Evolutionary conservation across 2,329 filamentous ascomycete species (phyloP).

Genomic region (Penicillium sp.): DNA sequence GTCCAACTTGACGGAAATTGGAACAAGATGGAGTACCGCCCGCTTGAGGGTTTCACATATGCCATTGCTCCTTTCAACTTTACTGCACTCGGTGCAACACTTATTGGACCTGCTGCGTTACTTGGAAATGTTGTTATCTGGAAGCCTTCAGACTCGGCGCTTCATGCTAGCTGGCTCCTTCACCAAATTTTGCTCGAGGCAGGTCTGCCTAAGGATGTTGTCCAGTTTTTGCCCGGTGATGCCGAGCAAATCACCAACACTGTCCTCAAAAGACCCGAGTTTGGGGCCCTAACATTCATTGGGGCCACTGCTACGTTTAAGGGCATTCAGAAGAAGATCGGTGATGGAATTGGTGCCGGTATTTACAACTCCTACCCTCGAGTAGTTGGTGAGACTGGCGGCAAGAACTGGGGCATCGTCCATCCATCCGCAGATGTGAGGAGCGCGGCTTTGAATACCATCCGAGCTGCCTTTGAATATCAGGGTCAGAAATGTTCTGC

Average conservation of each 20-base stretch:
- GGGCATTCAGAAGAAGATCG: conserved; percentile 78
- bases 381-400: conserved; percentile 82
- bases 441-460: conserved; percentile 74
- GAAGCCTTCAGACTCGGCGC: conserved; percentile 84
- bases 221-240: conserved; percentile 87
- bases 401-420: conserved; percentile 85
- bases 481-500: conserved; percentile 88
- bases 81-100: conserved; percentile 83
- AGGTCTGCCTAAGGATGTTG: conserved; percentile 78
- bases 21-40: conserved; percentile 83
- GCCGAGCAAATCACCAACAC: conserved; percentile 75
- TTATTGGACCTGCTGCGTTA: conserved; percentile 74
- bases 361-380: conserved; percentile 78
- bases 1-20: conserved; percentile 79
- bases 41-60: conserved; percentile 90
- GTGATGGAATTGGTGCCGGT: conserved; percentile 70
- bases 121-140: conserved; percentile 92
- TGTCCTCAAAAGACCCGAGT: conserved; percentile 70
- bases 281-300: conserved; percentile 85
- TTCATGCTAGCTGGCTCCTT: conserved; percentile 80
- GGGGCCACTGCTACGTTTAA: conserved; percentile 87
- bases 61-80: conserved; percentile 93
- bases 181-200: conserved; percentile 86
- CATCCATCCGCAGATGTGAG: conserved; percentile 70
- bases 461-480: conserved; percentile 82